phyloP scores from a whole-genome alignment of 371 early-diverging fungal species.

The Coemansia sp. region DNA sequence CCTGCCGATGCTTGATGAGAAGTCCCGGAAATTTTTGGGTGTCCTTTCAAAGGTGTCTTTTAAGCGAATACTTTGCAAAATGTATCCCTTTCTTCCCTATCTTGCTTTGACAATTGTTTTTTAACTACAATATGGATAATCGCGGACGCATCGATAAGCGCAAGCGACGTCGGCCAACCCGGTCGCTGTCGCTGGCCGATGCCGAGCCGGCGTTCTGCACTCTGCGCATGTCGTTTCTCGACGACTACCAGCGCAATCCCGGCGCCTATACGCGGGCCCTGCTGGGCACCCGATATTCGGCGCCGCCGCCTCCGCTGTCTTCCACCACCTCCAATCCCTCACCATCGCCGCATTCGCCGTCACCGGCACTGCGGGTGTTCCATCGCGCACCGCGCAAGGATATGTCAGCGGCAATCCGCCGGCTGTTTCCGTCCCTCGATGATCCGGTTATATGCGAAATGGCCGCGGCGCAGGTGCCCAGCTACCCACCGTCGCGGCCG shows the following conservation, averaged over 20 bases:
- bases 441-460: constrained; percentile 8
- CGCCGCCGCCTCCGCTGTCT: background rate
- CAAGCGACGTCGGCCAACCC: constrained; percentile 35
- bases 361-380: background rate
- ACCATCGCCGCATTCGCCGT: background rate
- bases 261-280: constrained; percentile 44
- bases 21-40: background rate
- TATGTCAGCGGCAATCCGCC: constrained; percentile 26
- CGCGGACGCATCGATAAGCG: constrained; percentile 36
- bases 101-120: no score
- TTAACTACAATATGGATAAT: background rate
- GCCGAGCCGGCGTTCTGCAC: constrained; percentile 11
- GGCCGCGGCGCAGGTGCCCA: constrained; percentile 7
- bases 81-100: background rate
- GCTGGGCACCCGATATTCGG: constrained; percentile 24
- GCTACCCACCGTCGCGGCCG: constrained; percentile 6
- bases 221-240: constrained; percentile 24
- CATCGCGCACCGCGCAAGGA: constrained; percentile 13
- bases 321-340: background rate
- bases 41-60: no score
- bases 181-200: constrained; percentile 21
- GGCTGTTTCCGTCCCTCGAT: constrained; percentile 35
- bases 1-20: no score
- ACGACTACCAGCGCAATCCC: constrained; percentile 47
- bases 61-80: no score